phyloP scores from a whole-genome alignment of 305 asterid genomes.

The Rubia balearica region DNA sequence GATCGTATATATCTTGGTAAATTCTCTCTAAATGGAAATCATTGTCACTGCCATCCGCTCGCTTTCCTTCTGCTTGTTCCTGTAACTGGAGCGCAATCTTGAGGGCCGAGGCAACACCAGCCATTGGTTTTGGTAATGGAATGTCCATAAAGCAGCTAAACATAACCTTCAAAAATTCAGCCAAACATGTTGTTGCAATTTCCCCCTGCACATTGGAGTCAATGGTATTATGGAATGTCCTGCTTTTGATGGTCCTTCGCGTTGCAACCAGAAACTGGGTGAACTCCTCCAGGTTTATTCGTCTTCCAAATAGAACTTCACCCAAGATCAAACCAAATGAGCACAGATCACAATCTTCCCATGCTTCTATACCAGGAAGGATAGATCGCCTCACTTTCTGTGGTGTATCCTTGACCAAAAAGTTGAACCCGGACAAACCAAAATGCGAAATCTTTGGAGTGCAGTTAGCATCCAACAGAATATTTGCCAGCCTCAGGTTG shows the following conservation, averaged over 20 bases:
- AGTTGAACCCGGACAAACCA: not conserved
- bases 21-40: not conserved
- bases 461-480: not conserved
- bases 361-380: not conserved
- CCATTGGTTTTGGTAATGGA: not conserved
- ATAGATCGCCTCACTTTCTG: not conserved
- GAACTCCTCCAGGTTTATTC: not conserved
- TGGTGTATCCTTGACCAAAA: not conserved
- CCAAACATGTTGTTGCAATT: slow-evolving; percentile 1
- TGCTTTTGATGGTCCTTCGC: not conserved
- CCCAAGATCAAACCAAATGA: not conserved
- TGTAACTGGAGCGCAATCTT: not conserved
- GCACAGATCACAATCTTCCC: not conserved
- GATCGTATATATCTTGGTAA: not conserved
- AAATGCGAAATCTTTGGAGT: slow-evolving; percentile 8
- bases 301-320: slow-evolving; percentile 1
- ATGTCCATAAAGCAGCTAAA: not conserved
- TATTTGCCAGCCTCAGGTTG: not conserved
- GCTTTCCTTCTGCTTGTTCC: not conserved
- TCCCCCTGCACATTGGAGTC: not conserved
- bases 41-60: not conserved
- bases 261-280: not conserved
- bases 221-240: not conserved
- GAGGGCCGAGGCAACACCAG: not conserved
- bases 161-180: not conserved